Evolutionary conservation across 768 basidiomycete genomes (phyloP).

Genomic region (Amanita polypyramis): DNA sequence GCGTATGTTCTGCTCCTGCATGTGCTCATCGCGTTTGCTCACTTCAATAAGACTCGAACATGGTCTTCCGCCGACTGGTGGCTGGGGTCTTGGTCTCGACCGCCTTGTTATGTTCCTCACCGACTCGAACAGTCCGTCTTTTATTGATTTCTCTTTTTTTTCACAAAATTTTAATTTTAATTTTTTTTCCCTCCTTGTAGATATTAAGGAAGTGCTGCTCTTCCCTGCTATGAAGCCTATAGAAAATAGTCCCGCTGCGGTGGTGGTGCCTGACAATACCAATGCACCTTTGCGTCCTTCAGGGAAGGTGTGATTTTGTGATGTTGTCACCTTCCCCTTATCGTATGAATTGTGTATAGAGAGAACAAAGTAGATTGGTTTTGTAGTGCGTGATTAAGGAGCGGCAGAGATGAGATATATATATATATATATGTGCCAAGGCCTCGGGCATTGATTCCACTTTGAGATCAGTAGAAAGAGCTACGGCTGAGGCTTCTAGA

Average conservation of each 20-base stretch:
- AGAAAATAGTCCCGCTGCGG: constrained; percentile 20
- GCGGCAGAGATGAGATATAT: no score
- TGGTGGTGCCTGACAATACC: not conserved
- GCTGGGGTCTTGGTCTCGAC: constrained; percentile 95
- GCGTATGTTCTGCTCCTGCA: constrained; percentile 49
- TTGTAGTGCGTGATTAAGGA: no score
- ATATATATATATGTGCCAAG: no score
- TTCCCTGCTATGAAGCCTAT: constrained; percentile 97
- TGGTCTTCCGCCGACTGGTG: constrained; percentile 94
- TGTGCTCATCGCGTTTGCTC: constrained; percentile 5
- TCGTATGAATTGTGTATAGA: no score
- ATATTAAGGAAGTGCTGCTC: constrained; percentile 93
- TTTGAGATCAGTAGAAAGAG: no score
- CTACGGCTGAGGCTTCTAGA: no score
- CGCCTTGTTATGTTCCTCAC: constrained; percentile 98
- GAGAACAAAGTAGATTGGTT: no score
- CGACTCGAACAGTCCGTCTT: constrained; percentile 74
- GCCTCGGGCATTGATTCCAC: no score
- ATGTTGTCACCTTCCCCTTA: no score
- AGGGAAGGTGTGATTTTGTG: not conserved
- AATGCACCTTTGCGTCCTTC: not conserved
- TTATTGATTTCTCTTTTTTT: constrained; percentile 8
- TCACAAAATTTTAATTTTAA: constrained; percentile 1
- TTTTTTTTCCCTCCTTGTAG: constrained; percentile 23
- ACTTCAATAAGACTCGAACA: constrained; percentile 67